phyloP scores from a whole-genome alignment of 805 yeast species.

The Metschnikowia peoriensis region DNA sequence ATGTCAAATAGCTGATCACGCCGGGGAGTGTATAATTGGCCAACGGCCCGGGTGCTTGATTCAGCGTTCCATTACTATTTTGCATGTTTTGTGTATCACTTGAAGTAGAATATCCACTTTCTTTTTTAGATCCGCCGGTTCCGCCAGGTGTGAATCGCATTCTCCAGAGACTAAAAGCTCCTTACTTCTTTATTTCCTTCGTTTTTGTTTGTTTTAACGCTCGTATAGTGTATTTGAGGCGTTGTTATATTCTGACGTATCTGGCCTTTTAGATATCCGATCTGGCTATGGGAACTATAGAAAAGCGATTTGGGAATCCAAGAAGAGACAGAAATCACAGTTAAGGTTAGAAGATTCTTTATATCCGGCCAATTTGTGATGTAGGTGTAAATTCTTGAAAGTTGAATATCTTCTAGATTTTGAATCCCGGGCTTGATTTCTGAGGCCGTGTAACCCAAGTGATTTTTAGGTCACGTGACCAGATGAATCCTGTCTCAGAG shows the following conservation, averaged over 20 bases:
- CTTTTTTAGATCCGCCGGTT: slow-evolving; percentile 1
- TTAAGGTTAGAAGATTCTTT: too few species aligned
- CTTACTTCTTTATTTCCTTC: too few species aligned
- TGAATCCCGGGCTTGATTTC: not conserved
- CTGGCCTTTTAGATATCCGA: too few species aligned
- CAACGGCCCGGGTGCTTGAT: slow-evolving; percentile 9
- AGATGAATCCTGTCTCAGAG: not conserved
- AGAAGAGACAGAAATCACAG: too few species aligned
- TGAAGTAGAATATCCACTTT: not conserved
- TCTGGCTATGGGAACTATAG: too few species aligned
- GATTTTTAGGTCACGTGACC: not conserved
- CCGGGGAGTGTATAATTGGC: slow-evolving; percentile 54
- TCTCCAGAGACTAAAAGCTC: too few species aligned
- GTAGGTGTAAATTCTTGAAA: too few species aligned
- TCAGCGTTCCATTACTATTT: not conserved
- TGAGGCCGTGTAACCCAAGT: slow-evolving; percentile 2
- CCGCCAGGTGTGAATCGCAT: not conserved
- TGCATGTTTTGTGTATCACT: not conserved
- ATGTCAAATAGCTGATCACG: slow-evolving; percentile 55
- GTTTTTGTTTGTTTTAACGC: too few species aligned
- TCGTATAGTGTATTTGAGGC: too few species aligned
- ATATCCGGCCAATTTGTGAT: too few species aligned
- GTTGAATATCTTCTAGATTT: not conserved
- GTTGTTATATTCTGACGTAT: too few species aligned
- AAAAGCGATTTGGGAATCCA: too few species aligned